Evolutionary conservation across 768 basidiomycete genomes (phyloP).

Genomic region (Tricholoma bakamatsutake): DNA sequence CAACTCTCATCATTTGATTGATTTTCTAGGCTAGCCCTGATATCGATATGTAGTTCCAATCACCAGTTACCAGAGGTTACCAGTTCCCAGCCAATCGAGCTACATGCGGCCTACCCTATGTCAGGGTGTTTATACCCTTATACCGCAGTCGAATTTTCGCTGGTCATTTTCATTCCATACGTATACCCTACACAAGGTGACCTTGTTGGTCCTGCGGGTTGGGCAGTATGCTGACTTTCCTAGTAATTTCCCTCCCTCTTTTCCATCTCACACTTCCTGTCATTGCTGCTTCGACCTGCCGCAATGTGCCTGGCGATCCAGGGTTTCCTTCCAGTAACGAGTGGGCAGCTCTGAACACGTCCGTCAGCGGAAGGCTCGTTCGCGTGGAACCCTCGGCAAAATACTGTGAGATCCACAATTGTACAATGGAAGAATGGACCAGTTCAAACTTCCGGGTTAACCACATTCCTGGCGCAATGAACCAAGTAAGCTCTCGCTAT

Average conservation of each 20-base stretch:
- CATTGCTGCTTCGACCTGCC: slow-evolving; percentile 4
- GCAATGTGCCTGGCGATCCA: slow-evolving; percentile 17
- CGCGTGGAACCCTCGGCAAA: slow-evolving; percentile 17
- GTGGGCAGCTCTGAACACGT: slow-evolving; percentile 17
- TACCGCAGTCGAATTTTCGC: neutral
- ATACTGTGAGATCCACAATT: slow-evolving; percentile 12
- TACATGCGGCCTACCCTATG: no score
- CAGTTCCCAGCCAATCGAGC: no score
- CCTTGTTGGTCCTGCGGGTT: neutral
- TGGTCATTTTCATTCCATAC: neutral
- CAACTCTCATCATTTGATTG: no score
- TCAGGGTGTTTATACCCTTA: neutral
- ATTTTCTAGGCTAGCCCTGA: no score
- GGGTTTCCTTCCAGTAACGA: slow-evolving; percentile 14
- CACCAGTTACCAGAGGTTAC: no score
- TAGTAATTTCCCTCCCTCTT: neutral
- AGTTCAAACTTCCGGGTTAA: slow-evolving; percentile 14
- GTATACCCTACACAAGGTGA: neutral
- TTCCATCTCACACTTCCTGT: neutral
- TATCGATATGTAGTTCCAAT: no score
- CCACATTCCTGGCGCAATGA: slow-evolving; percentile 16
- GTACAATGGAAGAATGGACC: slow-evolving; percentile 7
- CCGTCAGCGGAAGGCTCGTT: slow-evolving; percentile 18
- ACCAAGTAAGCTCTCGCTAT: slow-evolving; percentile 8
- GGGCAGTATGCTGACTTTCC: neutral